Base-by-base conservation (phyloP, 306 rosid genomes). In the Benincasa hispida region DNA sequence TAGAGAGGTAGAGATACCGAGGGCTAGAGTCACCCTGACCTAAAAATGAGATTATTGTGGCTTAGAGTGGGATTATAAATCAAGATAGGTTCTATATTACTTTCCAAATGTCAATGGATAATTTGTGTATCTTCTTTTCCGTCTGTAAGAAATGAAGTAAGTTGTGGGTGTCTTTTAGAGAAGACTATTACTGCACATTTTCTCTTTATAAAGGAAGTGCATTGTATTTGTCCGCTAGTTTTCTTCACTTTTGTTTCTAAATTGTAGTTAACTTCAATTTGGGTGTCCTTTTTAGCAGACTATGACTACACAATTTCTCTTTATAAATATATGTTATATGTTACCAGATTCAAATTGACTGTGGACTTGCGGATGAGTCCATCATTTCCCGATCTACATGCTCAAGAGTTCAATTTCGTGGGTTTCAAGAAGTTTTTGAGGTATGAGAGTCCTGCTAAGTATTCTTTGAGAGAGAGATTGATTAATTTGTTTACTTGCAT, bases 351-450 rank as follows among this genome's bases (percentile, higher is more conserved):
- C 97, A 88, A 83, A 56, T 89, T 63, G 97, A 95, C 80, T 66
- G 86, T 88, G 99, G 93, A 81, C 88, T 86, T 88, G 86, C 77
- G 51, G 56, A 76, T 6, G 55, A 81, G 81, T 89, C 95, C 81
- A 87, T 95, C 77, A 56, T 88, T 80, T 90, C 88, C 61, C 88
- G 91, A 39, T 88, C 98, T 57, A 19, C 93, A 62, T 83, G 91
- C 92, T 90, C 96, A 75, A 80, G 84, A 81, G 79, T 95, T 74
- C 84, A 75, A 66, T 95, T 95, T 82, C 85, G 77, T 79, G 99
- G 99, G 65, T 88, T 87, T 76, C 98, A 82, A 75, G 93, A 96
- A 66, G 98, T 82, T 74, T 90, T 88, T 76, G 83, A 47, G 98
- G 99, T 89, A 89, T 48, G 42, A 7, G 2, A 13, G 7, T 48